Evolutionary conservation across 2,329 filamentous ascomycete genomes (phyloP), one percentile per base, ranked within the genome.

Genomic region (Aureobasidium sp.): DNA sequence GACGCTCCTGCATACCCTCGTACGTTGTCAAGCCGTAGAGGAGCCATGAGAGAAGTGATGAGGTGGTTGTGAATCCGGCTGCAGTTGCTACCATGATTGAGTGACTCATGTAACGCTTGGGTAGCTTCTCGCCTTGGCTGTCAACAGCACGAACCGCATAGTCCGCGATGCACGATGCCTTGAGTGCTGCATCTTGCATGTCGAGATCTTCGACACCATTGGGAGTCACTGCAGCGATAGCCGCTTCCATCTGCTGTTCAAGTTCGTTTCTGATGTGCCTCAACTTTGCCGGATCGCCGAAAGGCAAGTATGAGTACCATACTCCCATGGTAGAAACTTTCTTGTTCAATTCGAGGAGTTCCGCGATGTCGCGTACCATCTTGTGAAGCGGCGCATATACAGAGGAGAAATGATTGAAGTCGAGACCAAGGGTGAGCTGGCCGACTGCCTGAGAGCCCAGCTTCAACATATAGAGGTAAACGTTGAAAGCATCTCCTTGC

Each of bases 61-160:
- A 80, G 0, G 81, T 86, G 0, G 83, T 86, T 1, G 81, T 84
- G 72, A 86, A 86, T 21, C 84, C 84, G 2, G 83, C 83, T 4
- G 75, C 83, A 0, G 78, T 81, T 7, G 78, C 77, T 3, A 85
- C 81, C 2, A 84, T 72, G 0, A 84, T 71, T 1, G 72, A 70
- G 36, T 72, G 64, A 32, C 79, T 69, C 16, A 77, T 66, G 58
- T 70, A 72, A 3, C 75, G 70, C 39, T 74, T 70, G 0, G 83
- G 80, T 0, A 86, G 70, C 63, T 82, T 81, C 58, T 83, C 75
- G 41, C 83, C 83, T 49, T 81, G 79, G 65, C 69, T 77, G 63
- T 85, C 83, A 6, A 74, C 77, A 2, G 82, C 83, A 13, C 82
- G 79, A 2, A 79, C 69, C 7, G 78, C 72, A 61, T 84, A 86